These are phyloP conservation scores for Orbilia javanica DNA, from an alignment of 2,329 filamentous ascomycete species.

Conservation along the genomic window DNA sequence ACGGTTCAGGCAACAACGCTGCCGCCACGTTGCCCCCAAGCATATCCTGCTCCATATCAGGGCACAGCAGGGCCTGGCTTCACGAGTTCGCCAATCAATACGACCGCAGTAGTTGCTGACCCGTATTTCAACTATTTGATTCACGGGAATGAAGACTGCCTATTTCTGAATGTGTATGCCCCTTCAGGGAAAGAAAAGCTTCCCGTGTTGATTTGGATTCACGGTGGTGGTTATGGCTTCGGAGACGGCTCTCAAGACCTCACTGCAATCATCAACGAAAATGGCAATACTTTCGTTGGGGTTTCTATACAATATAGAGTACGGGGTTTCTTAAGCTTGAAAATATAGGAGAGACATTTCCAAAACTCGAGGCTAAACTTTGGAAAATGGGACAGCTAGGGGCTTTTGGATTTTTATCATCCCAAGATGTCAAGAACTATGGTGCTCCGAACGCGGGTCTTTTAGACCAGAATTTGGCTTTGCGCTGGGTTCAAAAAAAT, in stretches of 20 bases:
- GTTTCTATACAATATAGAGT: constrained; percentile 80
- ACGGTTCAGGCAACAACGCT: constrained; percentile 15
- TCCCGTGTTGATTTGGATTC: constrained; percentile 69
- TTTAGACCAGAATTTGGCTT: constrained; percentile 77
- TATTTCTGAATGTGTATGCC: constrained; percentile 65
- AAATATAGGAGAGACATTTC: too few relatives aligned
- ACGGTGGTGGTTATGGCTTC: constrained; percentile 66
- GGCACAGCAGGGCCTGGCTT: constrained; percentile 21
- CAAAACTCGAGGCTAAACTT: too few relatives aligned
- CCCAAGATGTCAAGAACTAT: constrained; percentile 69
- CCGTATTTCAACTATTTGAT: constrained; percentile 32
- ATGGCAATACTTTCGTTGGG: constrained; percentile 75
- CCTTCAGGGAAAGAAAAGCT: constrained; percentile 65
- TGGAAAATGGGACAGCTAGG: constrained; percentile 71
- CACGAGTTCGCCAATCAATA: constrained; percentile 12
- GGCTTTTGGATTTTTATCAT: constrained; percentile 80
- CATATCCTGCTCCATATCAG: constrained; percentile 27
- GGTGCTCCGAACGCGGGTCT: constrained; percentile 75
- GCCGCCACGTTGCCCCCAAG: constrained; percentile 16
- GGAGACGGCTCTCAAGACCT: constrained; percentile 62
- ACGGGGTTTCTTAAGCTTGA: not conserved
- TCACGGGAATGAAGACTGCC: constrained; percentile 63
- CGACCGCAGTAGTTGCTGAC: constrained; percentile 1
- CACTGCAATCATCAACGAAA: constrained; percentile 13
- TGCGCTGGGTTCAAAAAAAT: constrained; percentile 82